Evolutionary conservation across 768 basidiomycete genomes (phyloP).

Genomic region (Termitomyces sp.): DNA sequence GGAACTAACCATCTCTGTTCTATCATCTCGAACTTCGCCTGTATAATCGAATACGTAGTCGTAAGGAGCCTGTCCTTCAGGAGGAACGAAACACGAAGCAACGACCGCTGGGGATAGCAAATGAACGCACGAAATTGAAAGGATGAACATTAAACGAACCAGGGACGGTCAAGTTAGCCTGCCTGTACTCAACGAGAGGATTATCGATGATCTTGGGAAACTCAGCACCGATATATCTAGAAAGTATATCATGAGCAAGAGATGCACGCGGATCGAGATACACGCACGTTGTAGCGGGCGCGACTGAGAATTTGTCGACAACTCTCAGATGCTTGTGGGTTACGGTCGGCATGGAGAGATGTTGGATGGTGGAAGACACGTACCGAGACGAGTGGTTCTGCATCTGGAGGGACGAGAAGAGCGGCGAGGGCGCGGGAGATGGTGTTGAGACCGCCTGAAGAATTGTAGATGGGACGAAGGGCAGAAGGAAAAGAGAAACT

Average conservation of each 20-base stretch:
- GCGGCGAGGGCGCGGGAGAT: conserved; percentile 68
- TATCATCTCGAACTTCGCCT: conserved; percentile 73
- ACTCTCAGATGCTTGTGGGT: conserved; percentile 55
- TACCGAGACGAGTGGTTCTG: conserved; percentile 70
- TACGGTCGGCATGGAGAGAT: conserved; percentile 13
- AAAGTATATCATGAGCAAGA: background rate
- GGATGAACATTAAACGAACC: conserved; percentile 35
- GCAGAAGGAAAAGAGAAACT: conserved; percentile 17
- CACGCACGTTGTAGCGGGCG: conserved; percentile 68
- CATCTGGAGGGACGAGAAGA: conserved; percentile 61
- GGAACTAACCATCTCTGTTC: conserved; percentile 62
- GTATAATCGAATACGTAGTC: conserved; percentile 83
- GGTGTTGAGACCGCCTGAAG: conserved; percentile 74
- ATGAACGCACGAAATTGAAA: conserved; percentile 13
- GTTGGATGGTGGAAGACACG: conserved; percentile 19
- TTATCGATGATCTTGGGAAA: conserved; percentile 68
- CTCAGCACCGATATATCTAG: conserved; percentile 72
- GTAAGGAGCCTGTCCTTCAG: conserved; percentile 63
- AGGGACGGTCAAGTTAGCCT: conserved; percentile 73
- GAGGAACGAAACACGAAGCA: conserved; percentile 63
- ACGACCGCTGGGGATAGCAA: conserved; percentile 49
- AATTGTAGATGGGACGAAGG: conserved; percentile 1
- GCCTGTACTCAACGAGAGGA: conserved; percentile 72
- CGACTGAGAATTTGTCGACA: conserved; percentile 70
- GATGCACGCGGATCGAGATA: conserved; percentile 20